Evolutionary conservation across 495 filamentous ascomycete species (phyloP), one percentile per base, ranked within the genome.

Genomic region (Hypoxylon lienhwacheense): DNA sequence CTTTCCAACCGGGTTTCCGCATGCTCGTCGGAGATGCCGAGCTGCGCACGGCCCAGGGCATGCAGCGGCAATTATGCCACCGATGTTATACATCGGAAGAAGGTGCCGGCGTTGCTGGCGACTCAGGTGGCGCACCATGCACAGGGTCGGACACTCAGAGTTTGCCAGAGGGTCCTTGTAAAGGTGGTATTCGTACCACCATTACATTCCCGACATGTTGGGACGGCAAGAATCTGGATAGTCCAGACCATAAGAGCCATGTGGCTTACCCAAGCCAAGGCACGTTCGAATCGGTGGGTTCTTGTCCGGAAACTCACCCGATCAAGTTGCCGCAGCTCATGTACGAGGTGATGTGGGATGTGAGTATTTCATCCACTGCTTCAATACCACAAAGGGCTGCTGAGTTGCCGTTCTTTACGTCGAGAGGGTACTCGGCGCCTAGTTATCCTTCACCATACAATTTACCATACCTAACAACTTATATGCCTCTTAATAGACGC

Each of bases 191-290:
- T 34, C 65, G 70, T 1, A 65, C 71, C 15, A 67, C 62, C 26
- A 71, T 73, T 39, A 72, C 68, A 3, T 73, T 73, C 59, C 70
- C 70, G 10, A 70, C 65, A 14, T 66, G 64, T 73, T 88, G 86
- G 86, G 84, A 89, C 52, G 86, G 86, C 14, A 75, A 85, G 61
- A 77, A 85, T 48, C 55, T 76, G 8, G 83, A 86, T 48, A 77
- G 81, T 3, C 26, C 55, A 0, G 75, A 85, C 60, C 85, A 88
- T 69, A 79, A 77, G 54, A 77, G 73, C 35, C 86, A 89, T 60
- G 69, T 73, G 1, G 69, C 70, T 7, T 73, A 73, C 47, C 65
- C 67, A 7, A 48, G 41, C 12, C 16, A 11, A 80, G 87, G 45
- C 11, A 22, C 57, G 0, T 56, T 55, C 24, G 58, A 56, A 24